These are phyloP conservation scores for Cryoendolithus antarcticus DNA, from an alignment of 2,329 filamentous ascomycete species.

Conservation along the genomic window DNA sequence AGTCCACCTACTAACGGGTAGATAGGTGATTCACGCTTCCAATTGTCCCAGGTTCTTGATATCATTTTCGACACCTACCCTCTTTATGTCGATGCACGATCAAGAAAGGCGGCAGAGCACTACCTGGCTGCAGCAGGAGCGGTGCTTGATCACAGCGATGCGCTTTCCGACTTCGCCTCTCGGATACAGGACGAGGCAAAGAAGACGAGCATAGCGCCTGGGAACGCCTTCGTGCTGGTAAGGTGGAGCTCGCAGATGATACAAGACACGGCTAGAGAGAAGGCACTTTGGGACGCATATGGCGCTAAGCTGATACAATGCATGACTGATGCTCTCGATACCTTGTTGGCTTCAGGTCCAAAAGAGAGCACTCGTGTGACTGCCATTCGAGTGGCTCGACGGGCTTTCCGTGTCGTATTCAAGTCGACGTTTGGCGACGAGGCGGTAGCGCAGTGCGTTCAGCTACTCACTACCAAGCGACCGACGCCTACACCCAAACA, in stretches of 20 bases:
- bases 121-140: conserved; percentile 61
- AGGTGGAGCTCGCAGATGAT: conserved; percentile 81
- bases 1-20: background rate
- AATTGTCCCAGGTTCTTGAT: conserved; percentile 35
- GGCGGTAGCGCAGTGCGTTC: conserved; percentile 50
- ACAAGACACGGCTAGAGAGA: conserved; percentile 51
- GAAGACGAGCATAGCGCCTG: conserved; percentile 65
- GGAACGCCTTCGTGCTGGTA: conserved; percentile 74
- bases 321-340: conserved; percentile 63
- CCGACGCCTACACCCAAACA: conserved; percentile 54
- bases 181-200: conserved; percentile 59
- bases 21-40: conserved; percentile 7
- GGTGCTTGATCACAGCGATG: conserved; percentile 41
- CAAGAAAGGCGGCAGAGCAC: conserved; percentile 68
- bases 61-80: conserved; percentile 79
- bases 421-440: conserved; percentile 47
- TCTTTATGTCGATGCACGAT: conserved; percentile 74
- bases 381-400: conserved; percentile 63
- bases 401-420: conserved; percentile 66
- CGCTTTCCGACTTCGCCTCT: conserved; percentile 52
- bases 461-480: conserved; percentile 56
- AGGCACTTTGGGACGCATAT: conserved; percentile 51
- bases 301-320: conserved; percentile 54
- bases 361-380: conserved; percentile 58
- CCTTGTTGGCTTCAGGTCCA: conserved; percentile 54